These are phyloP conservation scores for Brachypodium distachyon DNA, from an alignment of 202 grass and related monocot genomes.

Conservation along the genomic window DNA sequence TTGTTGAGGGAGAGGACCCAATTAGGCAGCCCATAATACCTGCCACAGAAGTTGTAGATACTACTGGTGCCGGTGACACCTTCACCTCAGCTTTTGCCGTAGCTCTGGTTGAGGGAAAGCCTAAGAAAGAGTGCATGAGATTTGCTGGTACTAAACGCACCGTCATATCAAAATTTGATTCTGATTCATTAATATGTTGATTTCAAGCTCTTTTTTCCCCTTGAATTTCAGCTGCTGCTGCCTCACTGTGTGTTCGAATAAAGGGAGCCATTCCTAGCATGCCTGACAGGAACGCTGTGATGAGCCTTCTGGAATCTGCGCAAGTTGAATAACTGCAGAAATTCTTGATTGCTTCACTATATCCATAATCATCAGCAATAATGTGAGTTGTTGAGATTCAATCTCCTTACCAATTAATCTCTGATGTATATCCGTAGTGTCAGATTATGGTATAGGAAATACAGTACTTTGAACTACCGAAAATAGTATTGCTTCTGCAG, in stretches of 20 bases:
- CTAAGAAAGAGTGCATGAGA: slow-evolving; percentile 78
- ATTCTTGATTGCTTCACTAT: background rate
- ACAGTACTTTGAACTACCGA: no score
- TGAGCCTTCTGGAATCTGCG: slow-evolving; percentile 50
- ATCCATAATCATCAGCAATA: slow-evolving; percentile 13
- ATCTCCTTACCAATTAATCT: background rate
- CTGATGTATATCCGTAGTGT: background rate
- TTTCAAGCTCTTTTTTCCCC: slow-evolving; percentile 6
- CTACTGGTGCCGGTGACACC: slow-evolving; percentile 92
- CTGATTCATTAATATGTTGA: background rate
- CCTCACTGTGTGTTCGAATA: slow-evolving; percentile 75
- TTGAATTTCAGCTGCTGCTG: slow-evolving; percentile 71
- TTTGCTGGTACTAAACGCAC: slow-evolving; percentile 67
- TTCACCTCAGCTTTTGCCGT: slow-evolving; percentile 98
- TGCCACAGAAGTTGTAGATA: slow-evolving; percentile 72
- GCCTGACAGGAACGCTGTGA: slow-evolving; percentile 66
- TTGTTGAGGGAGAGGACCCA: slow-evolving; percentile 74
- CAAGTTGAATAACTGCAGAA: slow-evolving; percentile 15
- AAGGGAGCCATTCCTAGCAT: slow-evolving; percentile 97
- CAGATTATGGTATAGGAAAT: background rate
- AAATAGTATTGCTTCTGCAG: background rate
- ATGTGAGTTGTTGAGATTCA: slow-evolving; percentile 19
- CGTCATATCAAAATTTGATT: background rate
- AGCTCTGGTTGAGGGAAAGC: slow-evolving; percentile 73
- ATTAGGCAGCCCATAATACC: slow-evolving; percentile 67